Conservation (phyloP, 257 asterid genomes). For the Solanum paucissectum region DNA sequence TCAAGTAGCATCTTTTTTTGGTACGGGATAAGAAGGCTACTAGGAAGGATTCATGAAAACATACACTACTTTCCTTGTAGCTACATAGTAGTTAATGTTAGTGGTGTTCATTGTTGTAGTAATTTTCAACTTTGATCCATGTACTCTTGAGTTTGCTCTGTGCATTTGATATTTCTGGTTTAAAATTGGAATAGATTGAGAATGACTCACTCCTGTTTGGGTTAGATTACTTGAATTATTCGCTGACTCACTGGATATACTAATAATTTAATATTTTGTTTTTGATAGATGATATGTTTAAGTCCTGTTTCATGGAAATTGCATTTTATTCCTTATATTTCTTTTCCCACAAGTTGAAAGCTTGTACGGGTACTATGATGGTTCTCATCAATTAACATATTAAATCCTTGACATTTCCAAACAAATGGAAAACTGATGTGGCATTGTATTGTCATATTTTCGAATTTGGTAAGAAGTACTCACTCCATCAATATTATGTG, state of each 20-base stretch:
- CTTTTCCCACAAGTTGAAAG: background rate
- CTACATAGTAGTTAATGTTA: background rate
- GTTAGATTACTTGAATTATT: background rate
- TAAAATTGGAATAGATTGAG: background rate
- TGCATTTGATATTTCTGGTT: background rate
- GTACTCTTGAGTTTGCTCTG: background rate
- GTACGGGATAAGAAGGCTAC: background rate
- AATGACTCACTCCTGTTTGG: background rate
- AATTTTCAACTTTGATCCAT: background rate
- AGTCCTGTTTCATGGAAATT: background rate
- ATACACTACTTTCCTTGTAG: background rate
- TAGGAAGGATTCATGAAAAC: background rate
- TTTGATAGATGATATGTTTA: background rate
- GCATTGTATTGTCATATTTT: background rate
- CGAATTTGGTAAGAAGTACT: background rate
- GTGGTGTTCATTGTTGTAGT: background rate
- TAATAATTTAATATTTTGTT: background rate
- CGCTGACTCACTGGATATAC: background rate
- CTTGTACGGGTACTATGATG: background rate
- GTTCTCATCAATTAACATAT: background rate
- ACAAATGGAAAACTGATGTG: background rate
- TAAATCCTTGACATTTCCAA: background rate
- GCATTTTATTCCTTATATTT: background rate
- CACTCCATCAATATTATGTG: background rate
- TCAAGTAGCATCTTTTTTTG: background rate